A percentile compares a stretch with the other conserved stretches of the same genome.
Conservation (phyloP, 2,329 filamentous ascomycete species). For the Gnomoniopsis smithogilvyi region DNA sequence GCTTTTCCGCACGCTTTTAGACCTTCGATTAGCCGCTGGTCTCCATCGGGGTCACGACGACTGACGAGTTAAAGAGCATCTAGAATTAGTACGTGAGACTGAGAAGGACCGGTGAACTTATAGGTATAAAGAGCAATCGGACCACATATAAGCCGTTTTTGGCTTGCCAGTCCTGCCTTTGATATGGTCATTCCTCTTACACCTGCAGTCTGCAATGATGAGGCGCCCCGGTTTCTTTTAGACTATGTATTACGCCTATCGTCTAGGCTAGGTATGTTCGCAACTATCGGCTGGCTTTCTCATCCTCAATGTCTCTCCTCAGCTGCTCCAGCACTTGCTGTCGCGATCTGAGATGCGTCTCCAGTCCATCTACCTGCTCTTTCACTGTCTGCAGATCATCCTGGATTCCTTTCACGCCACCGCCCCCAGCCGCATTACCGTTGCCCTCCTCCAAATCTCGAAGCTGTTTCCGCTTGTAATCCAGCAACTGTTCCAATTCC, state of each 20-base stretch:
- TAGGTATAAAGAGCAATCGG: too few relatives aligned
- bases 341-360: slow-evolving; percentile 74
- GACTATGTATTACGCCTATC: slow-evolving; percentile 5
- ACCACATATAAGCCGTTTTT: too few relatives aligned
- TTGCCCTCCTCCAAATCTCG: slow-evolving; percentile 71
- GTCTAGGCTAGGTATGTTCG: background rate
- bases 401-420: slow-evolving; percentile 70
- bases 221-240: background rate
- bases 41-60: too few relatives aligned
- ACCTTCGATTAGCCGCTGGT: too few relatives aligned
- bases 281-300: slow-evolving; percentile 58
- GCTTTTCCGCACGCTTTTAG: too few relatives aligned
- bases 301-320: slow-evolving; percentile 79
- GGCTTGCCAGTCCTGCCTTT: too few relatives aligned
- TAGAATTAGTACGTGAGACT: too few relatives aligned
- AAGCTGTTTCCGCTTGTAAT: slow-evolving; percentile 85
- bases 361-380: slow-evolving; percentile 90
- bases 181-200: too few relatives aligned
- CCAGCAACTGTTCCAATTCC: slow-evolving; percentile 88
- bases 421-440: slow-evolving; percentile 66
- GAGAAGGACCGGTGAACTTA: too few relatives aligned
- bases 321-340: slow-evolving; percentile 74
- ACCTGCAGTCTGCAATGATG: too few relatives aligned
- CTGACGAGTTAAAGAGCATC: too few relatives aligned
- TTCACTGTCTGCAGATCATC: slow-evolving; percentile 89